phyloP scores from a whole-genome alignment of 768 basidiomycete genomes.

The Coprinopsis cinerea region DNA sequence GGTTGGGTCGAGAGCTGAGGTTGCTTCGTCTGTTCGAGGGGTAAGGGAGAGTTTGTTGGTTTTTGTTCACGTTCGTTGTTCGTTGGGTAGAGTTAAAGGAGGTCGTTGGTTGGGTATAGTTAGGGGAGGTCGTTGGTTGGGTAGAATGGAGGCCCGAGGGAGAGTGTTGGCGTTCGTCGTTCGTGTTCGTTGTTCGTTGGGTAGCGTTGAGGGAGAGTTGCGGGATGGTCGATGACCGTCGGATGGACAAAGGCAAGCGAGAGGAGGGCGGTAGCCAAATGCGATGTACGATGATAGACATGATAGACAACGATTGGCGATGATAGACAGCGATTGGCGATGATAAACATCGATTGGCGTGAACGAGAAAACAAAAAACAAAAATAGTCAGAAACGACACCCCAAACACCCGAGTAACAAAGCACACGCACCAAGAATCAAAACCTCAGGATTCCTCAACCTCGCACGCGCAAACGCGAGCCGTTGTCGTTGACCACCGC shows the following conservation, averaged over 20 bases:
- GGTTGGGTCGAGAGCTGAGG: constrained; percentile 79
- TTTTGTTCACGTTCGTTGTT: too few relatives aligned
- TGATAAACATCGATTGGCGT: not conserved
- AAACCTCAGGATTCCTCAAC: constrained; percentile 78
- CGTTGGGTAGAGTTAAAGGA: too few relatives aligned
- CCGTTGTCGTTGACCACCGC: constrained; percentile 90
- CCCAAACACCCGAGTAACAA: not conserved
- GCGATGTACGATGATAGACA: not conserved
- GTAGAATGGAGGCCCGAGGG: too few relatives aligned
- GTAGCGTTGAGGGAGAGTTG: too few relatives aligned
- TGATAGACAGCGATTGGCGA: not conserved
- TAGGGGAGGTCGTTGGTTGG: too few relatives aligned
- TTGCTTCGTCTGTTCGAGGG: constrained; percentile 65
- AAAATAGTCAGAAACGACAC: not conserved
- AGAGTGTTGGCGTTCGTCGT: too few relatives aligned
- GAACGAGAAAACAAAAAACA: not conserved
- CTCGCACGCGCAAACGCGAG: constrained; percentile 84
- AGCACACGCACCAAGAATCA: constrained; percentile 78
- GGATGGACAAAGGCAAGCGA: too few relatives aligned
- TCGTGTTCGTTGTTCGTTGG: too few relatives aligned
- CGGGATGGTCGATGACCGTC: too few relatives aligned
- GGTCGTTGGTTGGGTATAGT: too few relatives aligned
- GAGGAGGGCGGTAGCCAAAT: not conserved
- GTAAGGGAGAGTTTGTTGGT: constrained; percentile 16
- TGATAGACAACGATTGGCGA: not conserved